Conservation (phyloP, 108 stramenopile genomes). For the Skeletonema marinoi region DNA sequence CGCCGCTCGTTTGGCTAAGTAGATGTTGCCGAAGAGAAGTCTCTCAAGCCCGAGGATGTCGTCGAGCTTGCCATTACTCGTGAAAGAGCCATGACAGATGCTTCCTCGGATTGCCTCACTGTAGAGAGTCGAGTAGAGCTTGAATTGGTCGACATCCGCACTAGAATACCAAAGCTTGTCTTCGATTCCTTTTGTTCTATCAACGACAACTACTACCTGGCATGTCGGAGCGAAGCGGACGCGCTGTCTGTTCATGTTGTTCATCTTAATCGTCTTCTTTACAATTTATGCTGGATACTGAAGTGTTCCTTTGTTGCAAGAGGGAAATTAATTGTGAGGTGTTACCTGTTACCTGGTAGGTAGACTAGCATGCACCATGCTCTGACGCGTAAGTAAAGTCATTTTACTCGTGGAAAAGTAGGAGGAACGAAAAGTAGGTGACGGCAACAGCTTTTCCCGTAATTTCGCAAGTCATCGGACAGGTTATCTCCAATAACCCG, state of each 20-base stretch:
- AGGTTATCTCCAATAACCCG: no score
- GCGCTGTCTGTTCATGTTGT: background rate
- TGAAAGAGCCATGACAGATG: background rate
- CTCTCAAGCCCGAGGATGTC: background rate
- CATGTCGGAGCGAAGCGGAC: background rate
- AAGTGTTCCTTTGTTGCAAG: no score
- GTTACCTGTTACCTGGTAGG: no score
- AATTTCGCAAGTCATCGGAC: no score
- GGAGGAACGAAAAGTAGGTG: no score
- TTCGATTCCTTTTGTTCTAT: background rate
- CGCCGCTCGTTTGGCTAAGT: background rate
- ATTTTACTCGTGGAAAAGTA: no score
- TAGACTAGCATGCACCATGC: no score
- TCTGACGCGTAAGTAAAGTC: no score
- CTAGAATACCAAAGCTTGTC: background rate
- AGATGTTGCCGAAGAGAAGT: background rate
- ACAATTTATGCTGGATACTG: no score
- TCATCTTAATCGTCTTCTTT: background rate
- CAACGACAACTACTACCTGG: background rate
- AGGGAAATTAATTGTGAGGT: no score
- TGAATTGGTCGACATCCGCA: background rate
- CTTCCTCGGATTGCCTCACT: background rate
- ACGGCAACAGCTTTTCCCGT: no score
- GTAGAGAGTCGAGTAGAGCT: background rate
- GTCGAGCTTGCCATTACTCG: background rate